A percentile compares a stretch with the other conserved stretches of the same genome.
Evolutionary conservation across 2,329 filamentous ascomycete species (phyloP).

Genomic region (Apiospora hydei): DNA sequence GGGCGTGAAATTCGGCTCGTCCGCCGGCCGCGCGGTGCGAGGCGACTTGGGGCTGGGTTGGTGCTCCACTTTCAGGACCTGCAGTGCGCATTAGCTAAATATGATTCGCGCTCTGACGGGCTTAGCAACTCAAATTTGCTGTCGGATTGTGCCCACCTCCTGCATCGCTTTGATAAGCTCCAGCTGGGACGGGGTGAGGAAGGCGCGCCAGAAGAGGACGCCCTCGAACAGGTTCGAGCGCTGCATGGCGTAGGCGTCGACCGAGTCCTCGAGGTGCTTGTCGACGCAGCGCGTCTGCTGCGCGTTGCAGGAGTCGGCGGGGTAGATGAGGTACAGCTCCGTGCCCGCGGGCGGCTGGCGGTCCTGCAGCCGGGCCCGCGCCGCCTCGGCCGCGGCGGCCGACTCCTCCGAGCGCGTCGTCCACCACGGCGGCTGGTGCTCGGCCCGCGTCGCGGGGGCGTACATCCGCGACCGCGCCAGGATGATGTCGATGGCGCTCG

Average conservation of each 20-base stretch:
- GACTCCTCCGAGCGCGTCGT: not conserved
- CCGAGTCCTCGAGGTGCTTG: not conserved
- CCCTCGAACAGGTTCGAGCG: not conserved
- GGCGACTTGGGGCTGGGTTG: not conserved
- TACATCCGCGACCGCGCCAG: slow-evolving; percentile 2
- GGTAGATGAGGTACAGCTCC: not conserved
- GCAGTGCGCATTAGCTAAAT: not conserved
- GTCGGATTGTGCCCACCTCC: not conserved
- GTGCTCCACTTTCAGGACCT: not conserved
- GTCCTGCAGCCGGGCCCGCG: not conserved
- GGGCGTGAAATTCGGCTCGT: not conserved
- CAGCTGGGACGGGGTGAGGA: not conserved
- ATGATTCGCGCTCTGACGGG: not conserved
- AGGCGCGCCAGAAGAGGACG: not conserved
- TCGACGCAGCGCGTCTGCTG: not conserved
- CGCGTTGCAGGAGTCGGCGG: not conserved
- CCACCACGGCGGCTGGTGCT: not conserved
- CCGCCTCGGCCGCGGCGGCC: not conserved
- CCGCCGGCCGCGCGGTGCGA: not conserved
- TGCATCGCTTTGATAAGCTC: not conserved
- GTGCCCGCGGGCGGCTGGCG: not conserved
- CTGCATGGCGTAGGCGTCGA: slow-evolving; percentile 1
- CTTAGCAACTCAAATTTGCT: not conserved
- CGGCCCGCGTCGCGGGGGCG: not conserved
- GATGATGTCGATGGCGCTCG: slow-evolving; percentile 9